These are phyloP conservation scores for Panus rudis DNA, from an alignment of 768 basidiomycete species.

Conservation along the genomic window DNA sequence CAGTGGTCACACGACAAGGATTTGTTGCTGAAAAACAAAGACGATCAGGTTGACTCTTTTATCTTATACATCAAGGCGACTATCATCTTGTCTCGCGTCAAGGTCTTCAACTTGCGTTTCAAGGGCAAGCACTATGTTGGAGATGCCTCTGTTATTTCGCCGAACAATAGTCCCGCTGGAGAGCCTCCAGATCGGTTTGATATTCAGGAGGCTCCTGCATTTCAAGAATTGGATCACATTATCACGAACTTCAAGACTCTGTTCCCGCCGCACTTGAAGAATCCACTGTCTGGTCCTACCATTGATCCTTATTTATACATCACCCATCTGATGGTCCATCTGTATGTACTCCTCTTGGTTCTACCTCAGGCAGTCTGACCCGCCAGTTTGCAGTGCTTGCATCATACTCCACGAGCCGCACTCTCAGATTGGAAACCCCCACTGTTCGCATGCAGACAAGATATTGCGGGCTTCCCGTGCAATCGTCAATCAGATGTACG, in stretches of 20 bases:
- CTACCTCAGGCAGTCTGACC: background rate
- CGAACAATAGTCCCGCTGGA: conserved; percentile 11
- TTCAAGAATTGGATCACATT: conserved; percentile 54
- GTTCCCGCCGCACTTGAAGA: conserved; percentile 48
- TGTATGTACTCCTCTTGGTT: conserved; percentile 2
- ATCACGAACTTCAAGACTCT: conserved; percentile 52
- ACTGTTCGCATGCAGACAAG: conserved; percentile 62
- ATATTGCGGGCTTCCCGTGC: conserved; percentile 60
- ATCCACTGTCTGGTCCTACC: conserved; percentile 38
- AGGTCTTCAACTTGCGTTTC: conserved; percentile 63
- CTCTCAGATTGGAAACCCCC: conserved; percentile 48
- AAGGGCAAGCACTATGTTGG: conserved; percentile 53
- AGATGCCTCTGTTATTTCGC: conserved; percentile 39
- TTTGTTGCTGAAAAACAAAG: conserved; percentile 54
- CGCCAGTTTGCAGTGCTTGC: conserved; percentile 37
- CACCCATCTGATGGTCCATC: conserved; percentile 12
- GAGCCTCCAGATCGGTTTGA: conserved; percentile 31
- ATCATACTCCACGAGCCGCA: conserved; percentile 76
- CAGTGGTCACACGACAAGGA: conserved; percentile 64
- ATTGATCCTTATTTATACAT: conserved; percentile 54
- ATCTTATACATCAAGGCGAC: conserved; percentile 63
- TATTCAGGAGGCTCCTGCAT: conserved; percentile 53
- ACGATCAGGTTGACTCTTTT: conserved; percentile 62
- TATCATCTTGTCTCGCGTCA: conserved; percentile 54
- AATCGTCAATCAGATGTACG: conserved; percentile 61